Conservation (phyloP, 345 rosid species). For the Noccaea caerulescens region DNA sequence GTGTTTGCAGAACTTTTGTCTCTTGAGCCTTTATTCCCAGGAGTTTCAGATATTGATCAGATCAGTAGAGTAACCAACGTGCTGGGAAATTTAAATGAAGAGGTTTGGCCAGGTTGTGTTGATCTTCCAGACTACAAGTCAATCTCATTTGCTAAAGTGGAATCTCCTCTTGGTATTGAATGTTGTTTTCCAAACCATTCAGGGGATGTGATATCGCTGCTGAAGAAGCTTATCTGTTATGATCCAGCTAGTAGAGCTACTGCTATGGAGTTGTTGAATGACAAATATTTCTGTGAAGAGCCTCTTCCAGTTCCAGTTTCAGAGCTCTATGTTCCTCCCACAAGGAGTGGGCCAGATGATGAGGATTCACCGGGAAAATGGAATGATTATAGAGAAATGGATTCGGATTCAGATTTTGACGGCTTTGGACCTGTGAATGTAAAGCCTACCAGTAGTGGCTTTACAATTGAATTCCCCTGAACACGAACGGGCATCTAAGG, state of each 20-base stretch:
- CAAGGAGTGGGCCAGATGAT: slow-evolving; percentile 59
- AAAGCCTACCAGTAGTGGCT: slow-evolving; percentile 58
- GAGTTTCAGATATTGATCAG: slow-evolving; percentile 90
- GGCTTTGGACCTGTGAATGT: slow-evolving; percentile 63
- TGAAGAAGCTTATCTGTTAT: slow-evolving; percentile 75
- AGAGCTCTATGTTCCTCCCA: slow-evolving; percentile 66
- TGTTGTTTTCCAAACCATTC: slow-evolving; percentile 57
- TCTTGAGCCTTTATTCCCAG: slow-evolving; percentile 83
- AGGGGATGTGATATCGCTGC: slow-evolving; percentile 61
- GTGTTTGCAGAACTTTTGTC: slow-evolving; percentile 80
- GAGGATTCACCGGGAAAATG: slow-evolving; percentile 61
- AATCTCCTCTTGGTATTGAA: slow-evolving; percentile 67
- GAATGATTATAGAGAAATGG: slow-evolving; percentile 53
- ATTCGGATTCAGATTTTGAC: slow-evolving; percentile 66
- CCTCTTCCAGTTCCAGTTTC: slow-evolving; percentile 76
- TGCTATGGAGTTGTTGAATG: slow-evolving; percentile 72
- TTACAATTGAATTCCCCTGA: slow-evolving; percentile 64
- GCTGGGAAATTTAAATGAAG: slow-evolving; percentile 78
- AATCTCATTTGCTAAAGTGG: slow-evolving; percentile 77
- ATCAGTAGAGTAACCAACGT: slow-evolving; percentile 66
- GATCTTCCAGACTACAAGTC: slow-evolving; percentile 80
- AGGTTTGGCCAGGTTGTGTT: slow-evolving; percentile 74
- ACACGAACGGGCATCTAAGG: slow-evolving; percentile 22
- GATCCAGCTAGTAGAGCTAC: slow-evolving; percentile 78
- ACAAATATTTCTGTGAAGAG: slow-evolving; percentile 70